Evolutionary conservation across 441 rosid genomes (phyloP).

Genomic region (Populus trichocarpa): DNA sequence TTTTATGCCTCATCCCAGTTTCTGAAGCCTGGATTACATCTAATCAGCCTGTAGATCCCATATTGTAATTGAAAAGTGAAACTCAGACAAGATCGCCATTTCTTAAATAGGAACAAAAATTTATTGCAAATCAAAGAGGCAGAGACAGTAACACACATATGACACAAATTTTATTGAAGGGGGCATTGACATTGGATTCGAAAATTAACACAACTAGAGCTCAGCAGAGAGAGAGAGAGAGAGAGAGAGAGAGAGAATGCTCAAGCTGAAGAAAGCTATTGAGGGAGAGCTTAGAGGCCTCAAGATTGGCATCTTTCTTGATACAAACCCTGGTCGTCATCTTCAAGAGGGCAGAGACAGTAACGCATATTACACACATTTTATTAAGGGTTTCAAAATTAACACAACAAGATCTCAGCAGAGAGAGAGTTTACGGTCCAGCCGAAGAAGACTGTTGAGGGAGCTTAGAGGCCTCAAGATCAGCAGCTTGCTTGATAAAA

Average conservation of each 20-base stretch:
- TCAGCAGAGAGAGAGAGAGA: neutral
- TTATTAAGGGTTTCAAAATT: neutral
- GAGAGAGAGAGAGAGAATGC: neutral
- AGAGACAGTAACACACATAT: neutral
- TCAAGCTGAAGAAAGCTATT: neutral
- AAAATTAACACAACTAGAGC: neutral
- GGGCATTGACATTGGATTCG: neutral
- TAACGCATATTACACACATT: neutral
- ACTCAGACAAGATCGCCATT: neutral
- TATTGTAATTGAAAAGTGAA: neutral
- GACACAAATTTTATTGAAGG: neutral
- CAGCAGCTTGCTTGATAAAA: conserved; percentile 70
- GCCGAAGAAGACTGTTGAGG: conserved; percentile 6
- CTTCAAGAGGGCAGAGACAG: neutral
- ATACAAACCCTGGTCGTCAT: too few relatives aligned
- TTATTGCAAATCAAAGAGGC: neutral
- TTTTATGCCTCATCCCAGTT: neutral
- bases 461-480: conserved; percentile 76
- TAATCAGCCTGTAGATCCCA: neutral
- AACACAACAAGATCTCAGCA: neutral
- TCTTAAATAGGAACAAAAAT: neutral
- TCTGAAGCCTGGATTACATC: neutral
- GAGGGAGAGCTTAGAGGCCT: neutral
- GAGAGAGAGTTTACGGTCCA: neutral
- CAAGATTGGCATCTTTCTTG: neutral